These are phyloP conservation scores for Capsicum rhomboideum DNA, from an alignment of 257 asterid genomes.

Conservation along the genomic window DNA sequence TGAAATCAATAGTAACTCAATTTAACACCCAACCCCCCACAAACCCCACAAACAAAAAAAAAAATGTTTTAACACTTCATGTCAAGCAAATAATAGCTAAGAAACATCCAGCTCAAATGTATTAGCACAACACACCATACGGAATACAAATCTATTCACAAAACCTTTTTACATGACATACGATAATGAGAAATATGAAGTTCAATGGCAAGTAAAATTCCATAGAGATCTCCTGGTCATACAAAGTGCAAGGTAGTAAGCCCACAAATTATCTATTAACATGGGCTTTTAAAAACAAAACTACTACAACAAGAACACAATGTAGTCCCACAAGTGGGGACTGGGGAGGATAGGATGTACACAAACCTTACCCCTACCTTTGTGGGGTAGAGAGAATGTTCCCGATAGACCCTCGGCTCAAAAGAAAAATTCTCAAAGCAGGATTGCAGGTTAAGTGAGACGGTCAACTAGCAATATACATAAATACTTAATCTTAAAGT, in stretches of 20 bases:
- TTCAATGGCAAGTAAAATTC: background rate
- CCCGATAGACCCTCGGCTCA: background rate
- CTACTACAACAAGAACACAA: background rate
- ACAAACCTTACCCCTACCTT: background rate
- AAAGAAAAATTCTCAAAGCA: background rate
- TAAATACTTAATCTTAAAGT: background rate
- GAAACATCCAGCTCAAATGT: background rate
- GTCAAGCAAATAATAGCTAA: background rate
- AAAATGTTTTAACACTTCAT: background rate
- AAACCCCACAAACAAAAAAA: background rate
- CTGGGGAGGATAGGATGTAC: background rate
- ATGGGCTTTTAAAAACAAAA: background rate
- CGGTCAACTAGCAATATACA: background rate
- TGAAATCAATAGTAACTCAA: background rate
- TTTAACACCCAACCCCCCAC: background rate
- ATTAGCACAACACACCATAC: background rate
- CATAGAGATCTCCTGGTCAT: background rate
- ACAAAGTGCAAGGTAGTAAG: background rate
- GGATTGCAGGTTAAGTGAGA: background rate
- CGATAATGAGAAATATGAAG: background rate
- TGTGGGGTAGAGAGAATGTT: background rate
- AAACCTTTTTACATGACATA: background rate
- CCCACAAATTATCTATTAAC: background rate
- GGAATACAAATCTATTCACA: background rate
- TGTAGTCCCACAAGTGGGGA: background rate